A percentile compares a stretch with the other conserved stretches of the same genome.
Conservation (phyloP, 768 basidiomycete species). For the Phaffia tasmanica region DNA sequence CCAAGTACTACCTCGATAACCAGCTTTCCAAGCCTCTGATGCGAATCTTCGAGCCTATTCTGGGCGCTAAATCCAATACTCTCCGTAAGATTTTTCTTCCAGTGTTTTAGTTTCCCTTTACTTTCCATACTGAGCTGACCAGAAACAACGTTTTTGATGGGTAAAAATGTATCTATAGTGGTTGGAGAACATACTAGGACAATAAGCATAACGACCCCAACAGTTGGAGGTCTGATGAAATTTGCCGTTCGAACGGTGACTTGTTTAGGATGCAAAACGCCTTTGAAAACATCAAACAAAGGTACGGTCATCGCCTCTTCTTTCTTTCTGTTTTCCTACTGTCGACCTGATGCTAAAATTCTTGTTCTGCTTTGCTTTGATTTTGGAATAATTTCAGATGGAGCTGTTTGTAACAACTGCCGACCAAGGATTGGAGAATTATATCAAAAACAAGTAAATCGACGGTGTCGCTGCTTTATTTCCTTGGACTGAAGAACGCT, state of each 20-base stretch:
- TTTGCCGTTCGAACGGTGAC: constrained; percentile 93
- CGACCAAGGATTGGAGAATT: constrained; percentile 71
- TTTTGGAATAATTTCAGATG: constrained; percentile 45
- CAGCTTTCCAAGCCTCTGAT: constrained; percentile 93
- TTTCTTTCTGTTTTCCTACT: not conserved
- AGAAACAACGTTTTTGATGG: not conserved
- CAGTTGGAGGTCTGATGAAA: constrained; percentile 94
- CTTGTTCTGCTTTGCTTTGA: not conserved
- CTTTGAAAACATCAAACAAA: constrained; percentile 57
- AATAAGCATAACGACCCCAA: constrained; percentile 92
- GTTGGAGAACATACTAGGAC: constrained; percentile 92
- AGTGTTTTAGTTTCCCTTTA: not conserved
- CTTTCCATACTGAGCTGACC: not conserved
- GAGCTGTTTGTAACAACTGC: constrained; percentile 92
- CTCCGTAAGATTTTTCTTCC: constrained; percentile 49
- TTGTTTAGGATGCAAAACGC: constrained; percentile 90
- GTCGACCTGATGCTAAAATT: not conserved
- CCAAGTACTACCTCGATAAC: constrained; percentile 94
- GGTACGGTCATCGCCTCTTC: constrained; percentile 47
- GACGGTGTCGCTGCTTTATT: constrained; percentile 1
- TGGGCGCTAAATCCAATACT: constrained; percentile 79
- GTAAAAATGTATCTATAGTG: constrained; percentile 45
- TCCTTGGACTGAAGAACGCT: not conserved
- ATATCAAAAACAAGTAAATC: constrained; percentile 73
- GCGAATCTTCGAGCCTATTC: constrained; percentile 95